Conservation (phyloP, 2,329 filamentous ascomycete species). For the Microsporum audouinii region DNA sequence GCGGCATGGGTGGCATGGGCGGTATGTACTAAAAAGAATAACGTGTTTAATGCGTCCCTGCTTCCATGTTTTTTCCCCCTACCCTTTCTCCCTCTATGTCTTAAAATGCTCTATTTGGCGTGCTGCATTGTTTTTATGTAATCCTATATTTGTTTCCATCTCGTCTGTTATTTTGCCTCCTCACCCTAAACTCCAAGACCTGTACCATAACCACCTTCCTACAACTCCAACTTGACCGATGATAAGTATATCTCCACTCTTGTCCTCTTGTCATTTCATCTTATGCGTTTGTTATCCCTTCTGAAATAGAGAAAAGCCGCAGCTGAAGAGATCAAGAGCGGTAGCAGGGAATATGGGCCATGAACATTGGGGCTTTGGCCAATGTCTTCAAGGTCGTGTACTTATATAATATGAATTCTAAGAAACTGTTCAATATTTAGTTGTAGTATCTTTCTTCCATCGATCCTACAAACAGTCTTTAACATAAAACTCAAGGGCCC, state of each 20-base stretch:
- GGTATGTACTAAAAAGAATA: constrained; percentile 49
- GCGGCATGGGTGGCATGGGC: constrained; percentile 52
- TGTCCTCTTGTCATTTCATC: neutral
- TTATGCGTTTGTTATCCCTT: neutral
- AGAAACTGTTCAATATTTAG: neutral
- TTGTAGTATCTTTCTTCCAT: neutral
- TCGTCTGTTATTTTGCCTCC: constrained; percentile 5
- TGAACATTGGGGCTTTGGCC: neutral
- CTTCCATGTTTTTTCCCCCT: constrained; percentile 2
- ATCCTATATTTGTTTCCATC: constrained; percentile 4
- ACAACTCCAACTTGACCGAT: constrained; percentile 1
- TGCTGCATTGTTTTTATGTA: constrained; percentile 1
- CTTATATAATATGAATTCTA: constrained; percentile 2
- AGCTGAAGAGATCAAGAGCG: neutral
- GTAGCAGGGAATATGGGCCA: neutral
- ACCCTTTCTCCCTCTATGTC: constrained; percentile 11
- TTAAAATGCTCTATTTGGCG: constrained; percentile 6
- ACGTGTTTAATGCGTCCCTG: constrained; percentile 4
- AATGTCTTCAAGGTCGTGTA: neutral
- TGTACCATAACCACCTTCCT: neutral
- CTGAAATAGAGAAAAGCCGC: neutral
- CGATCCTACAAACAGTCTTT: neutral
- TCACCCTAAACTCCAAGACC: neutral
- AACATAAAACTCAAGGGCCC: neutral
- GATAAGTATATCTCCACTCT: constrained; percentile 9